Evolutionary conservation across 2,329 filamentous ascomycete species (phyloP).

Genomic region (Teratosphaeria gauchensis): DNA sequence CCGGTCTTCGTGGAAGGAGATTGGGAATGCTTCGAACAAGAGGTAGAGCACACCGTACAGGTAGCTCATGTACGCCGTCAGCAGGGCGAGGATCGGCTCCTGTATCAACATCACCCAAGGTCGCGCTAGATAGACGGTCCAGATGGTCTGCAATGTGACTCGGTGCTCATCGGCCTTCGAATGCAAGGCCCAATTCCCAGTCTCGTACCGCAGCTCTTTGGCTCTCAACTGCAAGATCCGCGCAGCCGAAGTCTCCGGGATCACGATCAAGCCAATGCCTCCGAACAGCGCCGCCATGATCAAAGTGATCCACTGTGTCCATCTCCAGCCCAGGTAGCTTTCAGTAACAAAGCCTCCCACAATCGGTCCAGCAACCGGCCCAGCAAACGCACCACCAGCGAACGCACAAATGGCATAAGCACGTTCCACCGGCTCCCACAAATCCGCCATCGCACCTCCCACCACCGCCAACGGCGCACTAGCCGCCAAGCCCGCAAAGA

Average conservation of each 20-base stretch:
- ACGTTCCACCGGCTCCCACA: constrained; percentile 15
- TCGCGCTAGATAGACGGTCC: constrained; percentile 16
- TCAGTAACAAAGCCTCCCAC: constrained; percentile 20
- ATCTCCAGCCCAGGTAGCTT: constrained; percentile 19
- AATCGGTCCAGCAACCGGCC: constrained; percentile 18
- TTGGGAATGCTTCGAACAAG: constrained; percentile 35
- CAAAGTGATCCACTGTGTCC: constrained; percentile 19
- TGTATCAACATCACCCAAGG: constrained; percentile 20
- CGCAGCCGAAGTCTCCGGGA: constrained; percentile 44
- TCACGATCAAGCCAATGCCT: constrained; percentile 32
- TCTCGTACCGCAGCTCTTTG: constrained; percentile 38
- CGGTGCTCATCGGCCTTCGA: constrained; percentile 35
- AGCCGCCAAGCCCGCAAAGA: constrained; percentile 42
- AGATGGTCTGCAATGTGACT: constrained; percentile 24
- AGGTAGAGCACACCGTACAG: constrained; percentile 24
- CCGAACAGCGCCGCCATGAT: constrained; percentile 38
- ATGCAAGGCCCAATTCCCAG: constrained; percentile 38
- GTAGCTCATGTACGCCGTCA: constrained; percentile 21
- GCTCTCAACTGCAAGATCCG: constrained; percentile 42
- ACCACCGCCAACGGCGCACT: constrained; percentile 41
- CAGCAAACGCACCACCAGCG: constrained; percentile 15
- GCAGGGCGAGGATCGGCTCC: constrained; percentile 21
- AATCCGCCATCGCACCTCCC: constrained; percentile 23
- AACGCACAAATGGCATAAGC: constrained; percentile 18
- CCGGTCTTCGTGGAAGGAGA: constrained; percentile 19